Evolutionary conservation across 768 basidiomycete species (phyloP), one percentile per base, ranked within the genome.

Genomic region (Austroboletus festivus): DNA sequence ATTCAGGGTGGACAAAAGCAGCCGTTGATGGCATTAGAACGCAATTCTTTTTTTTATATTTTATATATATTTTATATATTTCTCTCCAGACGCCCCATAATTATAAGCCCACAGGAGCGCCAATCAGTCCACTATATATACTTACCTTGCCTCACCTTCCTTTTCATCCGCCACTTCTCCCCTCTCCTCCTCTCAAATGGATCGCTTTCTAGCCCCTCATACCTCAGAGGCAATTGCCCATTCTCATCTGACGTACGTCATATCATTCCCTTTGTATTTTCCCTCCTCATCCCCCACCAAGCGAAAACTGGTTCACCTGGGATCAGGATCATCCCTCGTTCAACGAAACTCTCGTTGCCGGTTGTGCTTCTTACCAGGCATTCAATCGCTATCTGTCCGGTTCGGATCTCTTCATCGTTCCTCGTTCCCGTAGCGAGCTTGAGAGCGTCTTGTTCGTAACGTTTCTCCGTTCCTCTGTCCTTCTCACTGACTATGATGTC

Each of bases 321-420:
- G 85, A 88, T 60, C 75, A 78, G 30, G 80, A 86, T 56, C 79
- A 83, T 54, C 81, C 81, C 13, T 78, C 80, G 12, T 73, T 86
- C 60, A 76, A 86, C 69, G 86, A 89, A 65, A 80, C 80, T 3
- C 77, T 89, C 48, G 79, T 89, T 35, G 84, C 88, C 1, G 80
- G 82, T 19, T 86, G 81, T 57, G 86, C 89, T n/a, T 83, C 88
- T 5, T 91, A 91, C 67, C 76, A 84, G 54, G 85, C 88, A 3
- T 81, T 91, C 58, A 79, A 79, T 56, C 83, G 88, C 46, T 91
- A 81, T 56, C 77, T 89, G 41, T 71, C 73, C 35, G 87, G 85
- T 24, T 75, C 78, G 42, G 86, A 89, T 69, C 70, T 92, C 3
- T 82, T 85, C 59, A 75, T 90, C 44, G 59, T 83, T 9, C 89